phyloP scores from a whole-genome alignment of 2,329 filamentous ascomycete genomes.

The Claviceps pazoutovae region DNA sequence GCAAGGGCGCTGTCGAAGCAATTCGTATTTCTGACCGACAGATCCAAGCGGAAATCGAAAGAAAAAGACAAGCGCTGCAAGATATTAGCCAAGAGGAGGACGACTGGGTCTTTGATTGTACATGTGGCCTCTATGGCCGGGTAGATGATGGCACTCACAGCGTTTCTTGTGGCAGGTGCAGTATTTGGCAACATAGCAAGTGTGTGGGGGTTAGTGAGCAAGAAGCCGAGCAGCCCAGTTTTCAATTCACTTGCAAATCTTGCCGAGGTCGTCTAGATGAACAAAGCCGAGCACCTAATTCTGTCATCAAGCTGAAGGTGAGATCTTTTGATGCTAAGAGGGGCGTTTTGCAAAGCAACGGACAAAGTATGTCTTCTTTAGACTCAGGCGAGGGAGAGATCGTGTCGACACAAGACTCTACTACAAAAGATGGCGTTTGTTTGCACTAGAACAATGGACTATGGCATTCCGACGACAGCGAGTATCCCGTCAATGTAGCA shows the following conservation, averaged over 20 bases:
- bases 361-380: not conserved
- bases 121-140: slow-evolving; percentile 79
- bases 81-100: slow-evolving; percentile 62
- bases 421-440: not conserved
- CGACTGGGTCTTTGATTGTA: slow-evolving; percentile 89
- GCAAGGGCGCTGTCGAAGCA: slow-evolving; percentile 43
- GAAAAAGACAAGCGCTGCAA: slow-evolving; percentile 60
- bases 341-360: slow-evolving; percentile 1
- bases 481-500: not conserved
- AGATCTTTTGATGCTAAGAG: slow-evolving; percentile 6
- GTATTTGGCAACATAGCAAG: slow-evolving; percentile 92
- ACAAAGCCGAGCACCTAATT: slow-evolving; percentile 40
- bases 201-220: slow-evolving; percentile 69
- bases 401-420: not conserved
- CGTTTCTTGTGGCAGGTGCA: slow-evolving; percentile 86
- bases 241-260: slow-evolving; percentile 70
- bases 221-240: slow-evolving; percentile 73
- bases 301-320: slow-evolving; percentile 41
- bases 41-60: slow-evolving; percentile 70
- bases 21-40: slow-evolving; percentile 63
- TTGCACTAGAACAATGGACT: not conserved
- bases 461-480: not conserved
- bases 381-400: not conserved
- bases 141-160: slow-evolving; percentile 92
- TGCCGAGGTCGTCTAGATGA: slow-evolving; percentile 59